phyloP scores from a whole-genome alignment of 495 filamentous ascomycete genomes.

The Cercophora newfieldiana region DNA sequence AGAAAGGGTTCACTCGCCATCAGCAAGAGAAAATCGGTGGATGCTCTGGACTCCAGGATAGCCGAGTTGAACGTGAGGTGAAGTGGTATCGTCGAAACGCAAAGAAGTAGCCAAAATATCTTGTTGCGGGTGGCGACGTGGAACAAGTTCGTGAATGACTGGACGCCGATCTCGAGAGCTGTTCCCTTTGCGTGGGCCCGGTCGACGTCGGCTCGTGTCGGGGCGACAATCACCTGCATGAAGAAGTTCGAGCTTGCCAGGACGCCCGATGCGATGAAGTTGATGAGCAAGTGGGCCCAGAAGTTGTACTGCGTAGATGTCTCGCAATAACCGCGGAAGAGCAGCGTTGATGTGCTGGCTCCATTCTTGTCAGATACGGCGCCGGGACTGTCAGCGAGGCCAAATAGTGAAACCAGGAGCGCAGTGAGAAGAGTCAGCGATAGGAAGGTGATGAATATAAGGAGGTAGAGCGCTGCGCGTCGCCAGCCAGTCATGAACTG shows the following conservation, averaged over 20 bases:
- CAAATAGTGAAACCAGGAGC: not conserved
- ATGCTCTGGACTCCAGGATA: not conserved
- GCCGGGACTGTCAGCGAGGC: not conserved
- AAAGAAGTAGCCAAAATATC: not conserved
- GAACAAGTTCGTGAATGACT: not conserved
- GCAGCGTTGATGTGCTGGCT: not conserved
- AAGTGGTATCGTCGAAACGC: not conserved
- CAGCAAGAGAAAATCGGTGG: not conserved
- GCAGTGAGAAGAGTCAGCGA: not conserved
- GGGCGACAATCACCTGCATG: conserved; percentile 17
- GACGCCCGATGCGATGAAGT: conserved; percentile 8
- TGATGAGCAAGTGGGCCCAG: conserved; percentile 10
- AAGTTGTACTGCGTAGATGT: conserved; percentile 9
- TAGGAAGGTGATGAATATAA: not conserved
- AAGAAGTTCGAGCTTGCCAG: conserved; percentile 16
- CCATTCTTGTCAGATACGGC: not conserved
- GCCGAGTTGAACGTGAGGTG: not conserved
- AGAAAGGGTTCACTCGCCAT: not conserved
- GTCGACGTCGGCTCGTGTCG: conserved; percentile 8
- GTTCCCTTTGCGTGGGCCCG: conserved; percentile 4
- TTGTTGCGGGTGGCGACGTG: not conserved
- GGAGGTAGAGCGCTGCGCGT: not conserved
- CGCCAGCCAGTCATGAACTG: not conserved
- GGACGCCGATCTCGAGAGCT: conserved; percentile 10
- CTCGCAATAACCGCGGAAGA: not conserved